Base-by-base conservation (phyloP, 1,284 basidiomycete genomes). In the Laetiporus sulphureus region DNA sequence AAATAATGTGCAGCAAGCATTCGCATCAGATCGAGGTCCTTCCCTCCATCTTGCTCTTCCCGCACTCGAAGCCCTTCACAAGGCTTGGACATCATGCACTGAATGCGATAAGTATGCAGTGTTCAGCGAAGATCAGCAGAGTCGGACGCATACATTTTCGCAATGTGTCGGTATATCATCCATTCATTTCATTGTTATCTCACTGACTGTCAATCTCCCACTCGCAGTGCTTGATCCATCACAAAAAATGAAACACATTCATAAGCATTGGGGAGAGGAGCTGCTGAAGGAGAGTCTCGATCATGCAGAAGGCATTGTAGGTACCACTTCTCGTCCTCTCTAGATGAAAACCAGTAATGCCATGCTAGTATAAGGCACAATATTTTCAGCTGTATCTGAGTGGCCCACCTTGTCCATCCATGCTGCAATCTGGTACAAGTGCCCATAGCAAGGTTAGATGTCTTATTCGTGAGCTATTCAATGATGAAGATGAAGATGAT, bases 21-120 rank as follows among this genome's bases (percentile, higher is more conserved):
- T 42, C 34, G 36, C 34, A 12, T 36, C 33, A 2, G 40, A 42
- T 6, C 3, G 23, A 27, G 27, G 13, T 10, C 33, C 40, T 8
- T 16, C 59, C 3, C 58, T 69, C 10, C 56, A 63, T 44, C 48
- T 54, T n/a, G 65, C 50, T 2, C 48, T 69, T 31, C 65, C 66
- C 4, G 63, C 64, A 4, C 53, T 69, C 20, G 62, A 67, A 46
- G 52, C 49, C 2, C 51, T 68, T 3, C 57, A 65, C 45, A 49
- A 50, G 21, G 53, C 55, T 11, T 69, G 63, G 65, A 48, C 45
- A 19, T 38, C 37, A 1, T 41, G 52, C 5, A 4, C 40, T 16
- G 38, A 43, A 6, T 25, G 42, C 13, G 3, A 32, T 0, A 56
- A 59, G 33, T 66, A 62, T 30, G n/a, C 15, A 5, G 13, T 15